Evolutionary conservation across 257 asterid species (phyloP).

Genomic region (Solanum virginianum): DNA sequence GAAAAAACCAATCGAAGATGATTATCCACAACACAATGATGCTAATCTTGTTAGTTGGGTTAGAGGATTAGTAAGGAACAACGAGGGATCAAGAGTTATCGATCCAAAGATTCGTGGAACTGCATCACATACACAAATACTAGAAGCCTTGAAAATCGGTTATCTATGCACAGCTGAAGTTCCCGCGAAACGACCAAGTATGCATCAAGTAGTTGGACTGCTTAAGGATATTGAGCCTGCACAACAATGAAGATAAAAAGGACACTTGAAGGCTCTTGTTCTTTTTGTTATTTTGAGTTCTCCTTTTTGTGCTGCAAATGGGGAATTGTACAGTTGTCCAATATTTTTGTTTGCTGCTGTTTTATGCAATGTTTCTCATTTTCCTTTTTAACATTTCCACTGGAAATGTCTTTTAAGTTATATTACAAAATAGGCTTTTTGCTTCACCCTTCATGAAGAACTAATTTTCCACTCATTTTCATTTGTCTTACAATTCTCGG

Average conservation of each 20-base stretch:
- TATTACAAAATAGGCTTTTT: not conserved
- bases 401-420: not conserved
- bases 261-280: not conserved
- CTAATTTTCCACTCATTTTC: not conserved
- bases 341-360: not conserved
- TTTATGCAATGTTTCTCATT: not conserved
- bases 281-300: not conserved
- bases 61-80: constrained; percentile 13
- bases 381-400: not conserved
- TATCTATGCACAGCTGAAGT: constrained; percentile 19
- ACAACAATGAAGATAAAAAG: not conserved
- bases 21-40: constrained; percentile 7
- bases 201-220: constrained; percentile 25
- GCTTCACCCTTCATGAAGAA: not conserved
- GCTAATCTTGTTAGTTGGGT: constrained; percentile 13
- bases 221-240: constrained; percentile 12
- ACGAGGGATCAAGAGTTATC: constrained; percentile 10
- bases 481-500: not conserved
- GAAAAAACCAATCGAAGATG: constrained; percentile 14
- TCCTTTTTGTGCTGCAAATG: not conserved
- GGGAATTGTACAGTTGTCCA: constrained; percentile 3
- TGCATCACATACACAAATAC: constrained; percentile 6
- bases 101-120: constrained; percentile 16
- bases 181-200: constrained; percentile 17
- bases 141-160: constrained; percentile 21